Conservation (phyloP, 208 protist genomes). For the Endotrypanum monterogeii region DNA sequence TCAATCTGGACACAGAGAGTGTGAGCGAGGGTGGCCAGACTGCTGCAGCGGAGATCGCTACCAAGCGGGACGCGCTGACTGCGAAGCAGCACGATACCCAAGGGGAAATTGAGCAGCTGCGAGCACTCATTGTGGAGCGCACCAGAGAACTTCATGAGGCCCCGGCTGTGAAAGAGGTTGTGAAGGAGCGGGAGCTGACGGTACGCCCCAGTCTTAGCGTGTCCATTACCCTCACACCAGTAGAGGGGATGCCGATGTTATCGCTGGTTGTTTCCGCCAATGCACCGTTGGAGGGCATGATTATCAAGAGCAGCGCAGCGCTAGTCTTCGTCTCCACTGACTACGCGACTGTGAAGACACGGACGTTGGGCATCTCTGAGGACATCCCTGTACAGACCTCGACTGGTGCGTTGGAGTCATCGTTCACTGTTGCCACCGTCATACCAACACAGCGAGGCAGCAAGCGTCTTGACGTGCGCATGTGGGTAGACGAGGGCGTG, state of each 20-base stretch:
- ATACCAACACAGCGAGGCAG: slow-evolving; percentile 27
- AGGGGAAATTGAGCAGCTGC: slow-evolving; percentile 50
- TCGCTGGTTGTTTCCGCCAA: slow-evolving; percentile 60
- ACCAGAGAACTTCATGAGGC: slow-evolving; percentile 44
- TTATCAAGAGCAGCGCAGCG: slow-evolving; percentile 45
- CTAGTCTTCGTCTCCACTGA: slow-evolving; percentile 54
- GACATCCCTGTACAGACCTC: slow-evolving; percentile 8
- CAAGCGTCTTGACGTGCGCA: slow-evolving; percentile 44
- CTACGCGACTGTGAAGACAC: slow-evolving; percentile 33
- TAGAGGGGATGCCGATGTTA: slow-evolving; percentile 53
- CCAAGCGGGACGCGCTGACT: slow-evolving; percentile 21
- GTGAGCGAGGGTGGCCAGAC: slow-evolving; percentile 20
- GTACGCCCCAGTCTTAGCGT: slow-evolving; percentile 71
- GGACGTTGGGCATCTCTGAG: background rate
- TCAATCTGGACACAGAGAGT: slow-evolving; percentile 47
- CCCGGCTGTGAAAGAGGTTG: slow-evolving; percentile 14
- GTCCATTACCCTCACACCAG: slow-evolving; percentile 48
- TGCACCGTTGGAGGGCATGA: slow-evolving; percentile 52
- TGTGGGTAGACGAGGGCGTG: slow-evolving; percentile 64
- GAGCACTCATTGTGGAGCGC: slow-evolving; percentile 36
- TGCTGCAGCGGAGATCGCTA: slow-evolving; percentile 23
- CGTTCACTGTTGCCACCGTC: slow-evolving; percentile 26
- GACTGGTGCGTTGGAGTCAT: background rate
- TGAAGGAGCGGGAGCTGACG: slow-evolving; percentile 38
- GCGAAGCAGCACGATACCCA: slow-evolving; percentile 42